A percentile compares a stretch with the other conserved stretches of the same genome.
These are phyloP conservation scores for Aspergillus unguis DNA, from an alignment of 2,329 filamentous ascomycete species.

Conservation along the genomic window DNA sequence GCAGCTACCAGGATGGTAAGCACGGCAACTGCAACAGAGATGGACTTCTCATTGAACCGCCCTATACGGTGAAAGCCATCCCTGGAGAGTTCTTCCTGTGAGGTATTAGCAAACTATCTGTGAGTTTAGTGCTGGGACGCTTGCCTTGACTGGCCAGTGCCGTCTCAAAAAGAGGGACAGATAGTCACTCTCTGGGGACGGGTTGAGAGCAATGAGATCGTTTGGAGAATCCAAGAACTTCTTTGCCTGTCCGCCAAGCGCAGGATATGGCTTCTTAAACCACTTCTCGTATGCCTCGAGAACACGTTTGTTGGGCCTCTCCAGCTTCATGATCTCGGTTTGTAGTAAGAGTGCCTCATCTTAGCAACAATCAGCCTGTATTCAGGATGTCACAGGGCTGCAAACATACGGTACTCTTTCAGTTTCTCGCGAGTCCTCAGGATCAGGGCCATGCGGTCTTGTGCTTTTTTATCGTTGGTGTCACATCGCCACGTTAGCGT, in stretches of 20 bases:
- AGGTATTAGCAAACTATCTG: not conserved
- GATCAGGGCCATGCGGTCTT: not conserved
- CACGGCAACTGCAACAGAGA: not conserved
- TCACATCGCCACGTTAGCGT: not conserved
- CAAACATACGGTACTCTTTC: not conserved
- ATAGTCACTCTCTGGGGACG: not conserved
- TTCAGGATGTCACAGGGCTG: not conserved
- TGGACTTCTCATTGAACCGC: not conserved
- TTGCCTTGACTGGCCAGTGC: not conserved
- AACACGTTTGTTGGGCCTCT: not conserved
- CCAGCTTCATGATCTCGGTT: not conserved
- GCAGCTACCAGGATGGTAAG: not conserved
- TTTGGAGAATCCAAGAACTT: not conserved
- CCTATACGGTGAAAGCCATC: not conserved
- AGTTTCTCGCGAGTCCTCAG: not conserved
- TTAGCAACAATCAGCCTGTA: not conserved
- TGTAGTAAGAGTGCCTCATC: not conserved
- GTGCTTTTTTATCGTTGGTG: not conserved
- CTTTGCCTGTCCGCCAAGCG: not conserved
- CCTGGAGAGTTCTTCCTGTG: not conserved
- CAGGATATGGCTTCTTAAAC: not conserved
- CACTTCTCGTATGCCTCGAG: not conserved
- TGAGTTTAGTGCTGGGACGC: not conserved
- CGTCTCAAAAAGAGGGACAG: not conserved
- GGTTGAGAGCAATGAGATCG: not conserved